Evolutionary conservation across 495 filamentous ascomycete genomes (phyloP).

Genomic region (Trichocladium antarcticum): DNA sequence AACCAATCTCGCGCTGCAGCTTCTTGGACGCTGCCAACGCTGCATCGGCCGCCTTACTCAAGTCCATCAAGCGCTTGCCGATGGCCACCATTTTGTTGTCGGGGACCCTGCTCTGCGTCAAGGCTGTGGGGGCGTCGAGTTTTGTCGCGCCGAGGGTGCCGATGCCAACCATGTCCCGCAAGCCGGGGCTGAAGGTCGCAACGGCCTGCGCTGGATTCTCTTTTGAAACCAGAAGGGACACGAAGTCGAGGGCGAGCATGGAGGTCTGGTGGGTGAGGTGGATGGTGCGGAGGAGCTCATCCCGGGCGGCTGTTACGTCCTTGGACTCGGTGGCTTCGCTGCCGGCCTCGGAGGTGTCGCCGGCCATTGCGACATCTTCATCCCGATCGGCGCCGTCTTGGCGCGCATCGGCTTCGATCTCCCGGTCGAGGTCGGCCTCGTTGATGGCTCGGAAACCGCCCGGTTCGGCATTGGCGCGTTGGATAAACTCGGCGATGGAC

Average conservation of each 20-base stretch:
- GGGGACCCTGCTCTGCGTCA: conserved; percentile 40
- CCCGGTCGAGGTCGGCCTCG: conserved; percentile 43
- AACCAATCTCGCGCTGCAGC: conserved; percentile 61
- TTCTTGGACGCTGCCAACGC: conserved; percentile 60
- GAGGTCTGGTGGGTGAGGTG: conserved; percentile 27
- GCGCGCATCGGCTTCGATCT: conserved; percentile 43
- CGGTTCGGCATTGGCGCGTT: conserved; percentile 60
- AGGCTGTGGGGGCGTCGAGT: conserved; percentile 47
- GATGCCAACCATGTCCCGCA: conserved; percentile 58
- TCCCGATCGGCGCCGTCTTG: conserved; percentile 25
- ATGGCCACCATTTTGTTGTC: conserved; percentile 51
- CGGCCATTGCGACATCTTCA: conserved; percentile 19
- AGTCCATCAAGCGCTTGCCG: conserved; percentile 69
- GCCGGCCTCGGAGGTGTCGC: conserved; percentile 26
- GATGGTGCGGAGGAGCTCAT: conserved; percentile 45
- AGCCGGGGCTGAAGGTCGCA: conserved; percentile 52
- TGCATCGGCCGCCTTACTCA: conserved; percentile 62
- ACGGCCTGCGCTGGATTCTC: conserved; percentile 56
- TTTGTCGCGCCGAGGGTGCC: conserved; percentile 67
- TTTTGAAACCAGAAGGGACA: conserved; percentile 76
- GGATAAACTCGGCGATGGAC: conserved; percentile 56
- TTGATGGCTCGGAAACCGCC: conserved; percentile 63
- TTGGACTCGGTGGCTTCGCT: conserved; percentile 29
- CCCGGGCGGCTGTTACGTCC: conserved; percentile 34
- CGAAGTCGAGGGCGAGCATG: conserved; percentile 50